These are phyloP conservation scores for Ascochyta pisi DNA, from an alignment of 2,329 filamentous ascomycete species.

Conservation along the genomic window DNA sequence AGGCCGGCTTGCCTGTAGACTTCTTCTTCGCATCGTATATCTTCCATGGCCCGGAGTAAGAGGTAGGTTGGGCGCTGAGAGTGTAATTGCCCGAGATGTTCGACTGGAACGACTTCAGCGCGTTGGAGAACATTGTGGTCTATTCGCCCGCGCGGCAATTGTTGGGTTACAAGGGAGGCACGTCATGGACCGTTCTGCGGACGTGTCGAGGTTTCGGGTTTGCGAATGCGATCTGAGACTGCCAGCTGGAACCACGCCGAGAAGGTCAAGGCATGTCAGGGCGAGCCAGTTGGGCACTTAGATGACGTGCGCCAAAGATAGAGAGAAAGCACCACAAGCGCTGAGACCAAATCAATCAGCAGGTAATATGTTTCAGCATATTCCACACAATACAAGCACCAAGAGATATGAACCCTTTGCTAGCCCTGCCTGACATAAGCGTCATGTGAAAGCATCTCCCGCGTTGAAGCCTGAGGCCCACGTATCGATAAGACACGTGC, in stretches of 20 bases:
- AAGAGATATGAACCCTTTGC: slow-evolving; percentile 4
- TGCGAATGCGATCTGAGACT: slow-evolving; percentile 27
- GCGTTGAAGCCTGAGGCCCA: not conserved
- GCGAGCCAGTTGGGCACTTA: slow-evolving; percentile 4
- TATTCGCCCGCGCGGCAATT: slow-evolving; percentile 36
- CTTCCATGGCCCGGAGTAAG: slow-evolving; percentile 90
- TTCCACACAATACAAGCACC: slow-evolving; percentile 2
- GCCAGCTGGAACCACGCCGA: slow-evolving; percentile 28
- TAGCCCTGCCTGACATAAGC: slow-evolving; percentile 7
- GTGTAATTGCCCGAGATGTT: slow-evolving; percentile 95
- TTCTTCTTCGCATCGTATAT: slow-evolving; percentile 98
- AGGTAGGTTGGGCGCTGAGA: slow-evolving; percentile 76
- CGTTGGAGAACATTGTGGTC: slow-evolving; percentile 79
- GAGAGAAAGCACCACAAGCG: not conserved
- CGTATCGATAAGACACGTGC: slow-evolving; percentile 19
- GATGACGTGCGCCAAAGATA: not conserved
- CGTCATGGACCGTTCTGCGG: slow-evolving; percentile 40
- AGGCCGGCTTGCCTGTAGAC: slow-evolving; percentile 85
- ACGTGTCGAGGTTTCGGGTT: slow-evolving; percentile 18
- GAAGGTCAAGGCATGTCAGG: slow-evolving; percentile 26
- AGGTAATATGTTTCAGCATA: not conserved
- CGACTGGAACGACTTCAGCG: slow-evolving; percentile 90
- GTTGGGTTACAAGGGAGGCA: slow-evolving; percentile 22
- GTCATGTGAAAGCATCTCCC: slow-evolving; percentile 10
- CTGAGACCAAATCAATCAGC: not conserved